phyloP scores from a whole-genome alignment of 1,139 yeast genomes.

The Sporopachydermia cereana region DNA sequence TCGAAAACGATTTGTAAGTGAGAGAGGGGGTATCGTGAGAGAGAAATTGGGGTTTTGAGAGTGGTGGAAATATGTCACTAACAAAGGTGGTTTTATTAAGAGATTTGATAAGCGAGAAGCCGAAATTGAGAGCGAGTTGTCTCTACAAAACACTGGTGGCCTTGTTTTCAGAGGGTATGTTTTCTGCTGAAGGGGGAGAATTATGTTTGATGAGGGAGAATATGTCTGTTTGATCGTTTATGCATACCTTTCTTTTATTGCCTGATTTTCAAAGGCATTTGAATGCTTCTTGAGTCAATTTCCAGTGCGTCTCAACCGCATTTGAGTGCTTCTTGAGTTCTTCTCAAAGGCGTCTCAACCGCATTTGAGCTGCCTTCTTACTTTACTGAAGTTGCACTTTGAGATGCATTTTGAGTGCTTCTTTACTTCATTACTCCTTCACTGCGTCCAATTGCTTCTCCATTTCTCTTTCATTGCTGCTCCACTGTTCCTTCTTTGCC shows the following conservation, averaged over 20 bases:
- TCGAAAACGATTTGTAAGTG: not conserved
- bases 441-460: too few relatives aligned
- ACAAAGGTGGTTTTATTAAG: not conserved
- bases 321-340: too few relatives aligned
- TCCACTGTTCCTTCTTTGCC: not conserved
- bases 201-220: too few relatives aligned
- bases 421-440: too few relatives aligned
- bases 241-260: not conserved
- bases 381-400: too few relatives aligned
- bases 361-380: too few relatives aligned
- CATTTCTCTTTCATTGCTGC: too few relatives aligned
- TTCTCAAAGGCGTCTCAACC: too few relatives aligned
- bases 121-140: not conserved
- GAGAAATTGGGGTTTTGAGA: not conserved
- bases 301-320: too few relatives aligned
- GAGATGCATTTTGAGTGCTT: too few relatives aligned
- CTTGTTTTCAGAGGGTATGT: constrained; percentile 8
- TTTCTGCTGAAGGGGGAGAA: not conserved
- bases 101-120: not conserved
- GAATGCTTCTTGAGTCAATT: too few relatives aligned
- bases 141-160: constrained; percentile 34
- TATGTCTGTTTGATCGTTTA: too few relatives aligned
- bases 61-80: not conserved
- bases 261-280: not conserved
- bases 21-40: not conserved